phyloP scores from a whole-genome alignment of 129 eudicot genomes.

The Arctium lappa region DNA sequence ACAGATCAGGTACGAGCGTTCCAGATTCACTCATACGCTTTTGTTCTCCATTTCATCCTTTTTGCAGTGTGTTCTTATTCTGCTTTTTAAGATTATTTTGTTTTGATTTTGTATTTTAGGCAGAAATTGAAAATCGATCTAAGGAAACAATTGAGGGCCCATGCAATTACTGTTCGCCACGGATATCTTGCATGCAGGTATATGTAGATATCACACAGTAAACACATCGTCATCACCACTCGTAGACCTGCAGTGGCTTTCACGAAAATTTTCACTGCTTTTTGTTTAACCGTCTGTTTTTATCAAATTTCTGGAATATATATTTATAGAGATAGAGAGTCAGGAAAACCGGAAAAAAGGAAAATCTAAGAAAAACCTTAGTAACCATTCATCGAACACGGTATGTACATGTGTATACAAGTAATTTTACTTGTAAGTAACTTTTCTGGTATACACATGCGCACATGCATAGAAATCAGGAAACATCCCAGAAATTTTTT shows the following conservation, averaged over 20 bases:
- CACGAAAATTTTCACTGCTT: neutral
- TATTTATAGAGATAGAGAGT: no score
- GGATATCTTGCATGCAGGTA: slow-evolving; percentile 17
- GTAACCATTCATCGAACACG: neutral
- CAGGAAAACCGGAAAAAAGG: neutral
- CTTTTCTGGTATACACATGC: neutral
- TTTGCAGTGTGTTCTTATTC: slow-evolving; percentile 14
- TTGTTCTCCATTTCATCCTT: slow-evolving; percentile 15
- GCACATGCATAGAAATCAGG: neutral
- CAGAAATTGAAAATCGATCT: slow-evolving; percentile 7
- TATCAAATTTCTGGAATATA: neutral
- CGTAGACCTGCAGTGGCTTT: neutral
- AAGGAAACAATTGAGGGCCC: slow-evolving; percentile 27
- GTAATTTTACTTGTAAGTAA: no score
- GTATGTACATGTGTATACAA: no score
- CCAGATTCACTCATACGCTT: slow-evolving; percentile 20
- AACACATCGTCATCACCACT: slow-evolving; percentile 4
- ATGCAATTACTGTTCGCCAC: slow-evolving; percentile 27
- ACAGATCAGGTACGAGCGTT: slow-evolving; percentile 33
- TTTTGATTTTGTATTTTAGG: slow-evolving; percentile 16
- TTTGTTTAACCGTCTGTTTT: neutral
- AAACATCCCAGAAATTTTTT: no score
- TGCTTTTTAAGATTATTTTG: slow-evolving; percentile 15
- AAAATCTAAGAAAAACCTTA: neutral
- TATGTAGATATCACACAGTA: slow-evolving; percentile 20